Evolutionary conservation across 371 early-diverging fungal genomes (phyloP).

Genomic region (Batrachochytrium dendrobatidis): DNA sequence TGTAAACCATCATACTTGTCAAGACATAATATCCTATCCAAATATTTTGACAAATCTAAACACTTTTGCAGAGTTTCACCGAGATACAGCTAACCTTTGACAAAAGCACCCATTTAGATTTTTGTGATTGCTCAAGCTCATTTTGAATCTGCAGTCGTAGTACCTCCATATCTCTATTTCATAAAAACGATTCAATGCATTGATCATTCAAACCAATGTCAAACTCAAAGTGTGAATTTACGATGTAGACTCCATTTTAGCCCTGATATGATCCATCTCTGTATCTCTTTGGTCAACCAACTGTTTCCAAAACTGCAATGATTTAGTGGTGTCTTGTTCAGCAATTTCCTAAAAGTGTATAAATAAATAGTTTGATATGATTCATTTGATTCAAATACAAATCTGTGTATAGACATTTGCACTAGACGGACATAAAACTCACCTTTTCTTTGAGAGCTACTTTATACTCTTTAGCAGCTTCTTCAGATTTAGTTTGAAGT

Average conservation of each 20-base stretch:
- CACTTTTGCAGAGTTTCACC: too few species aligned
- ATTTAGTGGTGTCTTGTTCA: neutral
- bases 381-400: too few species aligned
- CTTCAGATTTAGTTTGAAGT: slow-evolving; percentile 16
- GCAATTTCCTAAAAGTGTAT: neutral
- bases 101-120: slow-evolving; percentile 16
- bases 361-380: too few species aligned
- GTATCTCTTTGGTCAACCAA: slow-evolving; percentile 17
- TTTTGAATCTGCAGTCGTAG: slow-evolving; percentile 10
- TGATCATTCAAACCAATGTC: neutral
- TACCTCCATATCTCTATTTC: neutral
- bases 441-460: slow-evolving; percentile 28
- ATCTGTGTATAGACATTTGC: too few species aligned
- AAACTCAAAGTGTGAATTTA: too few species aligned
- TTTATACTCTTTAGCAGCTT: slow-evolving; percentile 11
- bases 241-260: slow-evolving; percentile 14
- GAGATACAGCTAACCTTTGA: slow-evolving; percentile 13
- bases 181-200: slow-evolving; percentile 1
- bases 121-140: slow-evolving; percentile 19
- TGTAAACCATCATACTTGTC: neutral
- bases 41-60: neutral
- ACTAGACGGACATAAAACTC: neutral
- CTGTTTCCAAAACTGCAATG: slow-evolving; percentile 10
- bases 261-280: slow-evolving; percentile 17
- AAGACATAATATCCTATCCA: neutral